Evolutionary conservation across 768 basidiomycete species (phyloP).

Genomic region (Ramaria sp.): DNA sequence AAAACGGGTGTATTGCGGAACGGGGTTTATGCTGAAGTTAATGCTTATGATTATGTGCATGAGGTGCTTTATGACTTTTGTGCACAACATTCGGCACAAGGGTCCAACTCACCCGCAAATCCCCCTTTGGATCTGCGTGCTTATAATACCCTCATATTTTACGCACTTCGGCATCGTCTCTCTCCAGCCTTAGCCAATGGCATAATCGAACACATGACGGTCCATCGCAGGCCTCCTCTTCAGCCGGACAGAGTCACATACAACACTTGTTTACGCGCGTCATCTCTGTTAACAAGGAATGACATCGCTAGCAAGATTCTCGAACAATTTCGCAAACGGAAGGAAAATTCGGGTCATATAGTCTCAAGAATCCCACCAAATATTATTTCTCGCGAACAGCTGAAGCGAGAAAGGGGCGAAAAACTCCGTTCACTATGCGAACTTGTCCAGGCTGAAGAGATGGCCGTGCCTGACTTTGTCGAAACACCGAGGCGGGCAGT

Average conservation of each 20-base stretch:
- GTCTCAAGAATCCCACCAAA: not conserved
- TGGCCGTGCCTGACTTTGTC: conserved; percentile 3
- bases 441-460: conserved; percentile 5
- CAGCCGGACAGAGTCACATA: conserved; percentile 39
- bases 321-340: conserved; percentile 17
- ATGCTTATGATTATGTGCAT: conserved; percentile 24
- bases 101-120: conserved; percentile 6
- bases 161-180: conserved; percentile 50
- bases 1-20: conserved; percentile 11
- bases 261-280: conserved; percentile 49
- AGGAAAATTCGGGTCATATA: not conserved
- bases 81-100: conserved; percentile 1
- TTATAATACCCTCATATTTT: conserved; percentile 58
- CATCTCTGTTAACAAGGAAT: conserved; percentile 37
- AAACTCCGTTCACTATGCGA: not conserved
- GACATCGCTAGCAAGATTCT: conserved; percentile 32
- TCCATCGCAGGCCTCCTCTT: conserved; percentile 29
- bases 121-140: conserved; percentile 29
- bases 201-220: conserved; percentile 47
- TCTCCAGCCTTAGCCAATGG: conserved; percentile 36
- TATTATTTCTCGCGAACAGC: not conserved
- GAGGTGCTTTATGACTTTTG: conserved; percentile 18
- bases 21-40: conserved; percentile 8
- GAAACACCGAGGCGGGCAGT: conserved; percentile 4
- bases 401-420: not conserved